Evolutionary conservation across 192 early-diverging fungal genomes (phyloP), one percentile per base, ranked within the genome.

Genomic region (Mortierella claussenii): DNA sequence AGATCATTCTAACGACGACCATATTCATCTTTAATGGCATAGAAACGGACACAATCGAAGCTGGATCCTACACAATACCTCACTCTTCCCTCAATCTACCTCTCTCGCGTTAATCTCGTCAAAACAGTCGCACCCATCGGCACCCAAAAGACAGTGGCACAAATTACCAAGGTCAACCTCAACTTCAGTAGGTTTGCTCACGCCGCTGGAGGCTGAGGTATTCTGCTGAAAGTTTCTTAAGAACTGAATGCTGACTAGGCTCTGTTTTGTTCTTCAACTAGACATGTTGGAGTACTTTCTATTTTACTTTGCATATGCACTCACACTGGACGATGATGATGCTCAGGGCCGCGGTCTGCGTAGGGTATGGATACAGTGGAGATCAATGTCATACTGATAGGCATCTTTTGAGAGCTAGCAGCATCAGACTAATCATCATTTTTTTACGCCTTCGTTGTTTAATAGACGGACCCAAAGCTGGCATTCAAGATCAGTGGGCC

Each of bases 261-360:
- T 40, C 13, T 40, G 13, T 13, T 13, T 40, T 6, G 27, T n/a
- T 26, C 4, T 26, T n/a, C 12, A 30, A 65, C 21, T 67, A 76
- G 73, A 76, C n/a, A 76, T 76, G 73, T 47, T 76, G 36, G 73
- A 76, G 37, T 76, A 76, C 50, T 76, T 76, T 46, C 30, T 76
- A 43, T 76, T 76, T 17, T 76, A 76, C 23, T 76, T 76, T 67
- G 73, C 73, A 6, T 76, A 76, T 17, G 73, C 73, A 33, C 51
- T 76, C 2, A 76, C 59, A 24, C 37, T 76, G 64, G 73, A 76
- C 23, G 73, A 76, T 34, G 73, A 76, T 23, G 73, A 76, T 3
- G 44, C 50, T 34, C 66, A 76, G 31, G 53, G 53, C 43, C 62
- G 73, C 32, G 64, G 64, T 32, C 12, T 76, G 30, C 49, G 58